Evolutionary conservation across 2,329 filamentous ascomycete genomes (phyloP), one percentile per base, ranked within the genome.

Genomic region (Rutstroemia sp.): DNA sequence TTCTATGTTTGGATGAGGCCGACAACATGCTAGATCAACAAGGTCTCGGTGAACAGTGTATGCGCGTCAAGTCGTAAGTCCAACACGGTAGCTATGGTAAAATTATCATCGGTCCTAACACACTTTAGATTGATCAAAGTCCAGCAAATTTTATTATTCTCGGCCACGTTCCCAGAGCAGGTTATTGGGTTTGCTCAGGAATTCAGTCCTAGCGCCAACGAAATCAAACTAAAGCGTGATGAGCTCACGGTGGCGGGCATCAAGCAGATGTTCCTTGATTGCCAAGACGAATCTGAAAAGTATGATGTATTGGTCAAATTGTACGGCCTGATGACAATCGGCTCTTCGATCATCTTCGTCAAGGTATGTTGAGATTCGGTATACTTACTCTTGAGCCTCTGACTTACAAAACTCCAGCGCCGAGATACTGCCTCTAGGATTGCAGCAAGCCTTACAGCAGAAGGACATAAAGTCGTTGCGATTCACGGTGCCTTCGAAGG

Each of bases 11-110:
- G 53, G 94, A 99, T 68, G 94, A 99, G 75, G 94, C 94, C 57
- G 94, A 99, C 75, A 97, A 96, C 75, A 99, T 99, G 94, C 77
- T 99, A 59, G 94, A 97, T 69, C 87, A 92, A 73, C 90, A 96
- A 73, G 92, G 94, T 52, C 79, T 99, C 55, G 94, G 94, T 52
- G 94, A 97, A 58, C 94, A 99, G 74, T 97, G 92, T 72, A 82
- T 91, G 65, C 85, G 92, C 63, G 90, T 96, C 65, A 96, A 95
- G 77, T 73, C 74, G 90, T 94, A 74, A 67, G 84, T 75, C n/a
- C 46, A 25, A 16, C 16, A 25, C 9, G n/a, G n/a, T 3, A 16
- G 41, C 27, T 30, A 14, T 16, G 27, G 27, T 18, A 48, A 8
- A 25, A n/a, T 25, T 52, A 6, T 41, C n/a, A 19, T 51, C 34